Base-by-base conservation (phyloP, 2,329 filamentous ascomycete genomes). In the Colletotrichum sojae region DNA sequence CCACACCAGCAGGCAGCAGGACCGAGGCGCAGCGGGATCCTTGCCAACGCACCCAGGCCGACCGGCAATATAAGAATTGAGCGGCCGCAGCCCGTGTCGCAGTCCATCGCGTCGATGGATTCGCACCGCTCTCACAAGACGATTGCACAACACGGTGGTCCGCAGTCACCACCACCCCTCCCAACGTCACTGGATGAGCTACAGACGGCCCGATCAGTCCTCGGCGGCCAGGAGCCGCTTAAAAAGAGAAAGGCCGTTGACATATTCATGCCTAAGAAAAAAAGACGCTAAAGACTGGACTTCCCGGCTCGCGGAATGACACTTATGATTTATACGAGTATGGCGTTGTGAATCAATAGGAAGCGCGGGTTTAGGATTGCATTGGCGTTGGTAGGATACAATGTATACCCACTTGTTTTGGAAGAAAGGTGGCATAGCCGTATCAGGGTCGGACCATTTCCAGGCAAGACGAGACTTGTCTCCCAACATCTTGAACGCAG, bases 231-330 rank as follows among this genome's bases (percentile, higher is more conserved):
- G 39, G 67, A 70, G 18, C n/a, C 51, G 58, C 55, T 65, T 36
- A 69, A 59, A 36, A 86, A 86, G 73, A 81, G 84, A 61, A 85
- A 85, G 73, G 75, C 78, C 0, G 82, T 83, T 5, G 82, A 83
- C 69, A 78, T 87, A n/a, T 88, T 88, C 70, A 86, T 86, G 83
- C 80, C 78, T 52, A 83, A 79, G 6, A 85, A 84, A 75, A 86
- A 82, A 73, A 52, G 48, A 25, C 57, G 59, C 10, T 56, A 56
- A 52, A 13, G 22, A 12, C 22, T 13, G 9, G 2, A 25, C 6
- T 31, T 10, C 5, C 6, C 16, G 8, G 39, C 5, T 49, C 18
- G 18, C 46, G 4, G 40, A 43, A 43, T 15, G 40, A 43, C 13
- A n/a, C 16, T 40, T n/a, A n/a, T 15, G 16, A 63, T 36, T 53